Percentiles rank a stretch among this genome's conserved stretches.
Conservation (phyloP, 306 rosid species). For the Clitoria ternatea region DNA sequence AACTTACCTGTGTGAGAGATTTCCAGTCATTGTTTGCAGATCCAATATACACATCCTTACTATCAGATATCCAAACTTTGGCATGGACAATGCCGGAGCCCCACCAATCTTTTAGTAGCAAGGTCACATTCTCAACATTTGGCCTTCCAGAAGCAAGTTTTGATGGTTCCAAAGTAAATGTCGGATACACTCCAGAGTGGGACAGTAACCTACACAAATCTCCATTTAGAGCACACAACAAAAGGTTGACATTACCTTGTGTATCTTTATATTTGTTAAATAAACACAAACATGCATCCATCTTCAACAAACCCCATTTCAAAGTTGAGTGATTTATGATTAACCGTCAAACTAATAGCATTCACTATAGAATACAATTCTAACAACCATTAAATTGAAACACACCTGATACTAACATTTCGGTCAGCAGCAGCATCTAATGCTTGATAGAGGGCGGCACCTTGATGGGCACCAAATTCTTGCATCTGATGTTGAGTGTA, state of each 20-base stretch:
- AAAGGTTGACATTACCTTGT: neutral
- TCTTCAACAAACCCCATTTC: constrained; percentile 16
- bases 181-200: constrained; percentile 86
- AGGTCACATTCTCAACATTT: constrained; percentile 78
- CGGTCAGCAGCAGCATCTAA: constrained; percentile 74
- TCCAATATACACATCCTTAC: constrained; percentile 68
- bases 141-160: constrained; percentile 80
- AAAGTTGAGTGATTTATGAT: neutral
- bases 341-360: neutral
- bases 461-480: constrained; percentile 66
- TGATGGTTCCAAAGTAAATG: constrained; percentile 57
- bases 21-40: constrained; percentile 98
- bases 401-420: constrained; percentile 59
- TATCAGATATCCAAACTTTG: constrained; percentile 93
- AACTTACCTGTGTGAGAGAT: constrained; percentile 79
- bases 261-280: neutral
- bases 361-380: neutral
- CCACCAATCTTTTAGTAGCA: constrained; percentile 69
- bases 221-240: constrained; percentile 5
- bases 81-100: constrained; percentile 93
- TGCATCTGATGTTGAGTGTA: constrained; percentile 55
- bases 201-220: constrained; percentile 60
- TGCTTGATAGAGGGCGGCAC: constrained; percentile 60
- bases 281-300: neutral
- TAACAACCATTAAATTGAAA: neutral